Evolutionary conservation across 345 rosid species (phyloP).

Genomic region (Citrus reticulata): DNA sequence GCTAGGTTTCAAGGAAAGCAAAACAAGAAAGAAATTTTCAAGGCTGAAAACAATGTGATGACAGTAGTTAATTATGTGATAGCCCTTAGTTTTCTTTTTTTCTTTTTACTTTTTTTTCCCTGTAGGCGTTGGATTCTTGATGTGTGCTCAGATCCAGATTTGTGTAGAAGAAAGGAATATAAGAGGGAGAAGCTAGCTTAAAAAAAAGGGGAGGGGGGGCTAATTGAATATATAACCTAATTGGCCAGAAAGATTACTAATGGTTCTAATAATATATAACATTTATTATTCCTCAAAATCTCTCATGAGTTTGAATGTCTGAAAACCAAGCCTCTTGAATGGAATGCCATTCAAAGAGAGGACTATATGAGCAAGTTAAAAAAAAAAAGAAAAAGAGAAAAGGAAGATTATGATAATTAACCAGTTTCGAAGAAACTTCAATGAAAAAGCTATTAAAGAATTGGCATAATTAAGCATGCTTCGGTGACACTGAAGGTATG

Average conservation of each 20-base stretch:
- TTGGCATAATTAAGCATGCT: background rate
- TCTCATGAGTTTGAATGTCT: conserved; percentile 19
- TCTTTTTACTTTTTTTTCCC: too few species aligned
- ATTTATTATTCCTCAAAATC: conserved; percentile 13
- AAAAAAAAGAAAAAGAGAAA: background rate
- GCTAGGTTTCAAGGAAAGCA: too few species aligned
- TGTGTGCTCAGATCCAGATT: conserved; percentile 34
- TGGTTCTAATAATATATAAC: background rate
- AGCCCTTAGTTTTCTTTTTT: background rate
- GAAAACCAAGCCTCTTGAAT: conserved; percentile 22
- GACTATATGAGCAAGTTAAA: background rate
- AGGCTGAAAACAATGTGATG: background rate
- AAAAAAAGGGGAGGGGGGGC: background rate
- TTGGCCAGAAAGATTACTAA: background rate
- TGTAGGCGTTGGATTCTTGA: background rate
- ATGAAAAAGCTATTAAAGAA: background rate
- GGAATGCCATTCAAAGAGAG: conserved; percentile 17
- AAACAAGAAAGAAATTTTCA: background rate
- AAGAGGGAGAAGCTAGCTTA: background rate
- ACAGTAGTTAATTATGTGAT: background rate
- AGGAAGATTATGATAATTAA: background rate
- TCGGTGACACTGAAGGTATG: background rate
- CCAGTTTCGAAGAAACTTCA: background rate
- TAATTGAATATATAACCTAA: background rate
- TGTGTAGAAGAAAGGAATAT: conserved; percentile 24